Conservation (phyloP, 108 stramenopile species). For the Nitzschia palea region DNA sequence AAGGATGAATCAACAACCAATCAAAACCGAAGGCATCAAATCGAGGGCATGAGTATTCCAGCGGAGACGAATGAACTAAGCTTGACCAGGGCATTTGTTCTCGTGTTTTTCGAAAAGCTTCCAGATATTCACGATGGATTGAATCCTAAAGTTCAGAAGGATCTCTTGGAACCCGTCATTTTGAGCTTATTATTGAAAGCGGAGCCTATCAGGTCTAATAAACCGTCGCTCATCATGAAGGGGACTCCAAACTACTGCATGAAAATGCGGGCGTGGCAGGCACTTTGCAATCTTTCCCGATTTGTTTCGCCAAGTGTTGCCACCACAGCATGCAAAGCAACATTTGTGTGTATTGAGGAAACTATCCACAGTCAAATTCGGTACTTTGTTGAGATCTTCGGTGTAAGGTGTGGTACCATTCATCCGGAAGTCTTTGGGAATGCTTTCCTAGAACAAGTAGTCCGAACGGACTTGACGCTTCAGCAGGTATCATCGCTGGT, state of each 20-base stretch:
- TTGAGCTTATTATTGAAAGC: slow-evolving; percentile 52
- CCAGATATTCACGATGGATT: slow-evolving; percentile 49
- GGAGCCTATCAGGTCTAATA: slow-evolving; percentile 29
- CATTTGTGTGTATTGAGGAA: slow-evolving; percentile 56
- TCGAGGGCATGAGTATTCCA: slow-evolving; percentile 27
- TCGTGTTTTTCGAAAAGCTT: slow-evolving; percentile 66
- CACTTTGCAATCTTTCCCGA: slow-evolving; percentile 65
- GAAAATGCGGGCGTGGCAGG: slow-evolving; percentile 81
- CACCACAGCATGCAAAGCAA: slow-evolving; percentile 38
- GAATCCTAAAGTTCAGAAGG: slow-evolving; percentile 44
- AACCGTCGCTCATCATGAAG: slow-evolving; percentile 54
- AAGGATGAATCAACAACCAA: slow-evolving; percentile 58
- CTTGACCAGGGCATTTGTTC: slow-evolving; percentile 65
- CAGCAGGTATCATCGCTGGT: slow-evolving; percentile 71
- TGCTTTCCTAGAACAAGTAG: slow-evolving; percentile 53
- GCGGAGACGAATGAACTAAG: slow-evolving; percentile 48
- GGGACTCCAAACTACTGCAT: slow-evolving; percentile 69
- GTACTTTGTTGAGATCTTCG: slow-evolving; percentile 83
- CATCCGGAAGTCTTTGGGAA: slow-evolving; percentile 60
- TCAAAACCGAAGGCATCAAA: slow-evolving; percentile 26
- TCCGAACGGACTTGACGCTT: slow-evolving; percentile 57
- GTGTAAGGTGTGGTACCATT: slow-evolving; percentile 64
- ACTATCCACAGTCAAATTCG: slow-evolving; percentile 76
- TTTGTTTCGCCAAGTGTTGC: slow-evolving; percentile 77
- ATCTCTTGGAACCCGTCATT: slow-evolving; percentile 66